Conservation (phyloP, 192 early-diverging fungal species). For the Backusella morwellensis region DNA sequence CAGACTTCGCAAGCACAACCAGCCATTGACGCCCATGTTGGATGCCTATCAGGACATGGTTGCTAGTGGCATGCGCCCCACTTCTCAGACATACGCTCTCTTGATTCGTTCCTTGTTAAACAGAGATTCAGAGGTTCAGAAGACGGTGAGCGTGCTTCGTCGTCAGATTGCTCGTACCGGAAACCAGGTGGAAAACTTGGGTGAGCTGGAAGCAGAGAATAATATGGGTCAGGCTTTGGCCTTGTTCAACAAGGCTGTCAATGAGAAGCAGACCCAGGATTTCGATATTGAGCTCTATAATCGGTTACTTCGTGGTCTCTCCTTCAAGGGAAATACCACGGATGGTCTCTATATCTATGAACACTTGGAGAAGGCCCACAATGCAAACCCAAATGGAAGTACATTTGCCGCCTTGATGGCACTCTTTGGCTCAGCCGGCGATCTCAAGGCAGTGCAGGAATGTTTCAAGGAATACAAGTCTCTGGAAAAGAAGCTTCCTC, state of each 20-base stretch:
- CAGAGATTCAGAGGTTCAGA: constrained; percentile 32
- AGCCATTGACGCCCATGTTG: constrained; percentile 13
- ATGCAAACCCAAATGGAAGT: constrained; percentile 42
- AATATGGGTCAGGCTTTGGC: constrained; percentile 35
- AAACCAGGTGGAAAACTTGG: not conserved
- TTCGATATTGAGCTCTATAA: constrained; percentile 36
- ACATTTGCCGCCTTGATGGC: constrained; percentile 57
- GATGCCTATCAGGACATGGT: constrained; percentile 34
- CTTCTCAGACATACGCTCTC: constrained; percentile 29
- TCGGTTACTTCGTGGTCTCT: constrained; percentile 18
- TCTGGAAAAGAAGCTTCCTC: constrained; percentile 1
- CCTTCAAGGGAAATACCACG: constrained; percentile 22
- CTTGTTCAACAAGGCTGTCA: constrained; percentile 31
- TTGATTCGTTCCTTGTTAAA: constrained; percentile 27
- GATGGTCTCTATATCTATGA: constrained; percentile 36
- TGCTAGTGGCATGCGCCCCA: constrained; percentile 16
- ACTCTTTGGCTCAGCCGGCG: constrained; percentile 33
- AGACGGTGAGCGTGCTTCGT: constrained; percentile 17
- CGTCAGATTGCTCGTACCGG: constrained; percentile 22
- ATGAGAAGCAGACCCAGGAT: constrained; percentile 17
- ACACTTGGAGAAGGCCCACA: constrained; percentile 26
- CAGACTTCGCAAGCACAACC: constrained; percentile 2
- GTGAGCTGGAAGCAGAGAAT: constrained; percentile 26
- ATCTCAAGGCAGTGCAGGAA: constrained; percentile 25
- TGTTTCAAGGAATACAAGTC: constrained; percentile 36